phyloP scores from a whole-genome alignment of 225 moss, liverwort and hornwort genomes.

The Bryum argenteum region DNA sequence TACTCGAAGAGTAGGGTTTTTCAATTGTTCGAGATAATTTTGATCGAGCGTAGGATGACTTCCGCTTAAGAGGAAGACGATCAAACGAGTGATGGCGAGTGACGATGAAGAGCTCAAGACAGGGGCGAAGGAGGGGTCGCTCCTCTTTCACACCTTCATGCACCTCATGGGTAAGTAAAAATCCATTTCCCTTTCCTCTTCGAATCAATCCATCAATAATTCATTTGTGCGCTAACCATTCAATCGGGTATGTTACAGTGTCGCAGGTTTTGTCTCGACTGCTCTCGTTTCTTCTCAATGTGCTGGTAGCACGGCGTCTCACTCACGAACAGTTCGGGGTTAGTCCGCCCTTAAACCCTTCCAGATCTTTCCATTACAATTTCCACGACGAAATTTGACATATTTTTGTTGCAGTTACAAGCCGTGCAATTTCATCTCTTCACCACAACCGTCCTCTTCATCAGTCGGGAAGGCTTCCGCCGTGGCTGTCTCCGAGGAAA shows the following conservation, averaged over 20 bases:
- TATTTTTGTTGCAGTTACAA: conserved; percentile 59
- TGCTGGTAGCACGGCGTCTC: conserved; percentile 79
- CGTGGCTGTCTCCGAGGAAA: conserved; percentile 91
- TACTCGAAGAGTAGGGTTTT: not conserved
- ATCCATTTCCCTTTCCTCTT: not conserved
- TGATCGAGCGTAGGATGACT: conserved; percentile 2
- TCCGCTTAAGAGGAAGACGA: conserved; percentile 10
- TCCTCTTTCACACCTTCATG: conserved; percentile 71
- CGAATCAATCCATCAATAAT: conserved; percentile 15
- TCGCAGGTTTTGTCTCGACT: conserved; percentile 73
- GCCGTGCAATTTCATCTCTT: conserved; percentile 94
- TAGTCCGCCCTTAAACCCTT: conserved; percentile 38
- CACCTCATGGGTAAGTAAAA: conserved; percentile 65
- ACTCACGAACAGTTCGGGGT: conserved; percentile 78
- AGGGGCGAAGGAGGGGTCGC: conserved; percentile 64
- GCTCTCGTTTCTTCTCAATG: conserved; percentile 70
- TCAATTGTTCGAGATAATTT: not conserved
- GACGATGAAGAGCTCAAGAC: conserved; percentile 50
- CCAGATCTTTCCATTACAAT: not conserved
- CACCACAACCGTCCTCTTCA: conserved; percentile 86
- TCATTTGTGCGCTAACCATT: not conserved
- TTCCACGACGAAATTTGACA: too few species aligned
- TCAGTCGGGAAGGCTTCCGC: conserved; percentile 96
- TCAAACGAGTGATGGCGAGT: conserved; percentile 45
- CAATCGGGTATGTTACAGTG: conserved; percentile 38